Percentiles rank a stretch among this genome's conserved stretches.
These are phyloP conservation scores for Cucurbitaria berberidis DNA, from an alignment of 2,329 filamentous ascomycete genomes.

Conservation along the genomic window DNA sequence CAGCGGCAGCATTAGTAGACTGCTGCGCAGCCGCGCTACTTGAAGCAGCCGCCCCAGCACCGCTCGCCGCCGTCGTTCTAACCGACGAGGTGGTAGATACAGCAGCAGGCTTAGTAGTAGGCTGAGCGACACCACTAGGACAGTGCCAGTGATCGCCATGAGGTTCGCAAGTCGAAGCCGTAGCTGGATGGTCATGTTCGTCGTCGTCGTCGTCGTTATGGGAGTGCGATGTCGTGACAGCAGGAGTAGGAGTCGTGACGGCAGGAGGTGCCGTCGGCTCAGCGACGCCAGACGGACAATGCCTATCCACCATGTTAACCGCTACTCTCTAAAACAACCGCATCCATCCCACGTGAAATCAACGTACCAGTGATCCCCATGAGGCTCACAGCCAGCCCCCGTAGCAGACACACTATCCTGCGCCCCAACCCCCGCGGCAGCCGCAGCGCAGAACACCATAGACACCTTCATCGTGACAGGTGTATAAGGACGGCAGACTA, in stretches of 20 bases:
- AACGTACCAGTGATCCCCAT: constrained; percentile 18
- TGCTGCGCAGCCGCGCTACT: constrained; percentile 12
- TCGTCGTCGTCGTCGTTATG: constrained; percentile 28
- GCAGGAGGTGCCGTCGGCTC: constrained; percentile 22
- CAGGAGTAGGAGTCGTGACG: constrained; percentile 8
- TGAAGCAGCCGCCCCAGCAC: constrained; percentile 1
- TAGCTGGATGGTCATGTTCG: constrained; percentile 31
- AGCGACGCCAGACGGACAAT: constrained; percentile 19
- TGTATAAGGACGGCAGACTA: constrained; percentile 2
- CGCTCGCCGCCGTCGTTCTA: constrained; percentile 1
- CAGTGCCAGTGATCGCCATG: constrained; percentile 39
- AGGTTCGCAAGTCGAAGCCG: constrained; percentile 35
- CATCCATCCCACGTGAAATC: background rate
- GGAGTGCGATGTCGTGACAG: constrained; percentile 15
- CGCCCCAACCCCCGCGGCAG: constrained; percentile 21
- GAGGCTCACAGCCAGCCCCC: constrained; percentile 14
- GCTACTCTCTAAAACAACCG: background rate
- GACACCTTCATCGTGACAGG: constrained; percentile 26
- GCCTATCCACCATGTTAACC: constrained; percentile 2
- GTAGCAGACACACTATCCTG: constrained; percentile 22
- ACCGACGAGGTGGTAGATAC: constrained; percentile 9
- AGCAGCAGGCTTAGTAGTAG: constrained; percentile 24
- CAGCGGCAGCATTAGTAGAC: constrained; percentile 9
- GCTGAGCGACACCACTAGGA: constrained; percentile 33
- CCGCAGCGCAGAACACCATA: constrained; percentile 18